phyloP scores from a whole-genome alignment of 805 yeast genomes.

The Candida awuae region DNA sequence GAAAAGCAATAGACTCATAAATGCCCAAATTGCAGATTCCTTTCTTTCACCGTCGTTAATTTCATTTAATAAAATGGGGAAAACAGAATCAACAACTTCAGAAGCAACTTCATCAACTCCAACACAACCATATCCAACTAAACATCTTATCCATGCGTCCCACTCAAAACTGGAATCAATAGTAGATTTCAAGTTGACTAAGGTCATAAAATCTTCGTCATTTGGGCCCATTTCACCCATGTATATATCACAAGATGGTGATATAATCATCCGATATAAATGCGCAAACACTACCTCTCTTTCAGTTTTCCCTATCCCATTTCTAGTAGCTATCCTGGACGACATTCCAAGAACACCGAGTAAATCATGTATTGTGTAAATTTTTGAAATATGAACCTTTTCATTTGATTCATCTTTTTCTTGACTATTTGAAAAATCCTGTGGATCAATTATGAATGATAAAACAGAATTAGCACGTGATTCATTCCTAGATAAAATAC shows the following conservation, averaged over 20 bases:
- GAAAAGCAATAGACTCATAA: slow-evolving; percentile 30
- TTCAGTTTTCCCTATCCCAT: slow-evolving; percentile 38
- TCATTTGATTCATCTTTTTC: slow-evolving; percentile 10
- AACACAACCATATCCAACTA: slow-evolving; percentile 37
- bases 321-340: slow-evolving; percentile 20
- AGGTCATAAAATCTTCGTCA: slow-evolving; percentile 8
- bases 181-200: slow-evolving; percentile 4
- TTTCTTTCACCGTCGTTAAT: neutral
- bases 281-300: slow-evolving; percentile 45
- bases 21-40: slow-evolving; percentile 8
- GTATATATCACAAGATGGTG: slow-evolving; percentile 26
- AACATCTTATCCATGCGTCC: slow-evolving; percentile 32
- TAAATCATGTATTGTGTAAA: slow-evolving; percentile 36
- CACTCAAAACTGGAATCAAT: slow-evolving; percentile 29
- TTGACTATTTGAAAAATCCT: slow-evolving; percentile 5
- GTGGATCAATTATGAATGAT: slow-evolving; percentile 18
- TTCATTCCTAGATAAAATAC: slow-evolving; percentile 17
- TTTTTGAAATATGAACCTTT: slow-evolving; percentile 9
- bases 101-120: slow-evolving; percentile 45
- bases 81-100: slow-evolving; percentile 22
- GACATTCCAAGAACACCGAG: slow-evolving; percentile 35
- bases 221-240: slow-evolving; percentile 12
- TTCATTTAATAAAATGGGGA: slow-evolving; percentile 22
- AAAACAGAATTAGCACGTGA: slow-evolving; percentile 24
- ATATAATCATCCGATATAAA: slow-evolving; percentile 38